Evolutionary conservation across 1,284 basidiomycete genomes (phyloP).

Genomic region (Exsudoporus floridanus): DNA sequence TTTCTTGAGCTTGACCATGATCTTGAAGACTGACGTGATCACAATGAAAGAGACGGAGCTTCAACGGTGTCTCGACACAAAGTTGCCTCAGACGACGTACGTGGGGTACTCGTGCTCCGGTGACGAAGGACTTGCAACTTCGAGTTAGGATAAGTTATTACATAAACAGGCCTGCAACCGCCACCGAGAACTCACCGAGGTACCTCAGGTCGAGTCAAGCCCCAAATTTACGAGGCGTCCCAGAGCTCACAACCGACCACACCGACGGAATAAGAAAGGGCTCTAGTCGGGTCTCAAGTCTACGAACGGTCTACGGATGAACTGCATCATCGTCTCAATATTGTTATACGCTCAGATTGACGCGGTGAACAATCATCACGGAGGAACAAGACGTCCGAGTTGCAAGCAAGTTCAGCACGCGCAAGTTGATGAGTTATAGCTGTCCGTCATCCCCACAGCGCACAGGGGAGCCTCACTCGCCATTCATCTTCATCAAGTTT

Average conservation of each 20-base stretch:
- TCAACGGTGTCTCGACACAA: too few relatives aligned
- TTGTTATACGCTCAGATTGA: too few relatives aligned
- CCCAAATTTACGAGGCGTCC: too few relatives aligned
- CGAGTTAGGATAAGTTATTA: too few relatives aligned
- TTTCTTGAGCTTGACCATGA: conserved; percentile 27
- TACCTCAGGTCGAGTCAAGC: too few relatives aligned
- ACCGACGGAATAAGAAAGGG: background rate
- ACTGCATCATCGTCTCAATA: background rate
- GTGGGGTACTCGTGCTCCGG: too few relatives aligned
- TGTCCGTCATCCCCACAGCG: background rate
- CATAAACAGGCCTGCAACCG: too few relatives aligned
- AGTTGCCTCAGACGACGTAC: background rate
- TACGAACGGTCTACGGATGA: background rate
- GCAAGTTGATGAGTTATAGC: too few relatives aligned
- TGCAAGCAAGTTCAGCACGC: background rate
- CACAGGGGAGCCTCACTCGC: background rate
- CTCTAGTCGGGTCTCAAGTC: too few relatives aligned
- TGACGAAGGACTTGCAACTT: background rate
- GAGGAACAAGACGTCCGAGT: background rate
- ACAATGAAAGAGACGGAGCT: too few relatives aligned
- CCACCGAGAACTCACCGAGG: too few relatives aligned
- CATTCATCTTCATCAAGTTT: background rate
- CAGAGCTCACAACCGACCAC: background rate
- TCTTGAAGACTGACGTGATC: background rate
- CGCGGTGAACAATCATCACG: background rate